Percentiles rank a stretch among this genome's conserved stretches.
These are phyloP conservation scores for Salvia rosmarinus DNA, from an alignment of 257 asterid species.

Conservation along the genomic window DNA sequence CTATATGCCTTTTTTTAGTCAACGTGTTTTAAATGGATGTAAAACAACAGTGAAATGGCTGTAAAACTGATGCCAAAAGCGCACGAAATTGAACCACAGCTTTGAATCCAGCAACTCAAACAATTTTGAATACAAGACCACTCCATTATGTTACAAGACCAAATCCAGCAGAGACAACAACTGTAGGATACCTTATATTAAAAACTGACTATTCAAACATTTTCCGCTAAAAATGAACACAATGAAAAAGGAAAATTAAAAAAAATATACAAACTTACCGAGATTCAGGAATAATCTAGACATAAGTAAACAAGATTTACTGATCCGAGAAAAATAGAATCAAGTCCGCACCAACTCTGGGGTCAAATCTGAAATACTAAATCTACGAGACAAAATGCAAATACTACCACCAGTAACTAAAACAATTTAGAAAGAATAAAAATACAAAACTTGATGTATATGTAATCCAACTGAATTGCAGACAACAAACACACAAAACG, in stretches of 20 bases:
- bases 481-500: too few species aligned
- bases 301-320: constrained; percentile 35
- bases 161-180: too few species aligned
- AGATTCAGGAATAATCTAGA: constrained; percentile 43
- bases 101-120: too few species aligned
- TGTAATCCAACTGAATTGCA: too few species aligned
- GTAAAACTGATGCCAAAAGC: too few species aligned
- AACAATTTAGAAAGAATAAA: constrained; percentile 13
- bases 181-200: not conserved
- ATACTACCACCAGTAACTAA: constrained; percentile 24
- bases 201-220: constrained; percentile 15
- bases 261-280: constrained; percentile 43
- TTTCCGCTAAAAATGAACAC: constrained; percentile 28
- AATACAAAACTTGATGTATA: constrained; percentile 30
- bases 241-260: constrained; percentile 10
- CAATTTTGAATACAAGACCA: too few species aligned
- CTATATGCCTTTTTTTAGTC: too few species aligned
- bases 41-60: too few species aligned
- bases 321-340: constrained; percentile 42
- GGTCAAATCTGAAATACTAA: constrained; percentile 25
- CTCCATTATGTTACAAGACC: too few species aligned
- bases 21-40: too few species aligned
- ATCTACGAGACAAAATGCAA: constrained; percentile 34
- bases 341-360: constrained; percentile 46
- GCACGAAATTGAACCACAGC: too few species aligned